Base-by-base conservation (phyloP, 148 eudicot genomes). In the Drosera capensis region DNA sequence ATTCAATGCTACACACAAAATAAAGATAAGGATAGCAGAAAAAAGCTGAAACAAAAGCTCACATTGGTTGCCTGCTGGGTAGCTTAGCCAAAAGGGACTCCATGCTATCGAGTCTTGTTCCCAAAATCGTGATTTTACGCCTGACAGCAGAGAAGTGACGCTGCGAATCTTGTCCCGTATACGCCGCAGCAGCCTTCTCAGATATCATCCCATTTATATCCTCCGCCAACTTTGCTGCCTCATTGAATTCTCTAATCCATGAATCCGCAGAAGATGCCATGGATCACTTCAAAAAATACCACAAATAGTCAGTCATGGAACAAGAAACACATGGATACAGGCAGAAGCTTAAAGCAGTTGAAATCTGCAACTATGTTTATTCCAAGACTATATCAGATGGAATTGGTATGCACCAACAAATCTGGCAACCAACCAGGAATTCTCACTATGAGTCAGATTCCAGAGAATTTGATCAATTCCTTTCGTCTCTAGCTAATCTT, bases 211-310 rank as follows among this genome's bases (percentile, higher is more conserved):
- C 70, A 45, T 56, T 67, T 21, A 82, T 67, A 54, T 82, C 96
- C 38, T 86, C 96, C 29, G 82, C 64, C 56, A 86, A 73, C 51
- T 69, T 86, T 29, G 62, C 69, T 2, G 94, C 85, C 51, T 86
- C 96, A 52, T 79, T 86, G 47, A 76, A 86, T 57, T 82, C 88
- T 72, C 68, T 73, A 47, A 77, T 56, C 96, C 96, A 86, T 8
- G 80, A 55, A 59, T 86, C 96, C 24, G 64, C 58, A 0, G 79
- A 63, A 14, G 85, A 77, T 23, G 78, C 94, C 96, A 84, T 86
- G 48, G 46, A 40, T 45, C 61, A 63, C 45, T 47, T 48, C 37
- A 7, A 42, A n/a, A n/a, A n/a, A n/a, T n/a, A n/a, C n/a, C n/a
- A n/a, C n/a, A n/a, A n/a, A n/a, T n/a, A n/a, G n/a, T n/a, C n/a